Evolutionary conservation across 2,329 filamentous ascomycete genomes (phyloP), one percentile per base, ranked within the genome.

Genomic region (Sporothrix brasiliensis): DNA sequence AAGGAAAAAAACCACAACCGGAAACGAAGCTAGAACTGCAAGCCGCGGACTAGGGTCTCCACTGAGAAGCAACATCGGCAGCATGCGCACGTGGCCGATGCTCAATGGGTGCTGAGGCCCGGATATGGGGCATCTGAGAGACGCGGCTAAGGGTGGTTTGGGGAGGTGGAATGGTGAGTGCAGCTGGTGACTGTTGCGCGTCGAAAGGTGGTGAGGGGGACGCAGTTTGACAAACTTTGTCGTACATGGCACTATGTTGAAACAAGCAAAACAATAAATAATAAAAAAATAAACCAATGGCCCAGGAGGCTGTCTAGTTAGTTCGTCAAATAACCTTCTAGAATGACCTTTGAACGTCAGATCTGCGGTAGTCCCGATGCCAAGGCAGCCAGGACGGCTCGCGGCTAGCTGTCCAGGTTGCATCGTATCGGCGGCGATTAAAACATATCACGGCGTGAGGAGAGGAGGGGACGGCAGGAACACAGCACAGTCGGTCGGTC

Each of bases 71-170:
- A 75, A 73, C 75, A 74, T 75, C 70, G 73, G 70, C 74, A 72
- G 66, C 71, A 65, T 58, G 71, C 69, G 77, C 76, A 79, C 78
- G 78, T 79, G 78, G 77, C 76, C 74, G 72, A 67, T 71, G 74
- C 73, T 77, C 72, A 77, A 77, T 78, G 78, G 78, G 74, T 70
- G 73, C 44, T 71, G 44, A 50, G 14, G 21, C 21, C 44, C 47
- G 41, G 27, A 9, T 56, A 71, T 69, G 67, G 69, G 49, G 69
- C 68, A 49, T 24, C 24, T 47, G 27, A 21, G 14, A 72, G 50
- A 68, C 60, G 53, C 54, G 63, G 70, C 67, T 56, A 71, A 66
- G 58, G 24, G 52, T 58, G 24, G 66, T 58, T 53, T 41, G 65
- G 14, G 34, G 52, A 61, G 34, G 50, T n/a, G 34, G 34, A 34